Percentiles rank a stretch among this genome's conserved stretches.
These are phyloP conservation scores for Gymnopilus dilepis DNA, from an alignment of 768 basidiomycete species.

Conservation along the genomic window DNA sequence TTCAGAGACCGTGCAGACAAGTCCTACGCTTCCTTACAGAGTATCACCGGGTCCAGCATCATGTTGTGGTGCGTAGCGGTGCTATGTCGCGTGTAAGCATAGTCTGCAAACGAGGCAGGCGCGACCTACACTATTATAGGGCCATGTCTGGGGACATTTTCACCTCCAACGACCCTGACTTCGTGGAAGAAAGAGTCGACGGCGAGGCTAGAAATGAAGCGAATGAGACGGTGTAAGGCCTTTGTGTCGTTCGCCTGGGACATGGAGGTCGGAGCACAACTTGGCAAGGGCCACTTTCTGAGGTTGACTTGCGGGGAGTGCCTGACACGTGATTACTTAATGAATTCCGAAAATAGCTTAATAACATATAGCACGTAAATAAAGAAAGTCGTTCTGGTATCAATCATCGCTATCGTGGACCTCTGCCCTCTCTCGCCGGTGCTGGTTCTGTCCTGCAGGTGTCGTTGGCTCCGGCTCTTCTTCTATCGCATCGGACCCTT, in stretches of 20 bases:
- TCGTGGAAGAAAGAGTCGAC: conserved; percentile 89
- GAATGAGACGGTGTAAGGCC: conserved; percentile 71
- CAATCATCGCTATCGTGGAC: conserved; percentile 28
- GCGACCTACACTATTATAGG: conserved; percentile 89
- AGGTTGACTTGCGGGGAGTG: conserved; percentile 1
- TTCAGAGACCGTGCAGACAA: conserved; percentile 13
- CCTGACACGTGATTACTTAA: conserved; percentile 12
- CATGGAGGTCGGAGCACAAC: conserved; percentile 16
- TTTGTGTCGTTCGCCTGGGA: conserved; percentile 41
- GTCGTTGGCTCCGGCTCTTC: conserved; percentile 31
- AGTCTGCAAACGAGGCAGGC: conserved; percentile 6
- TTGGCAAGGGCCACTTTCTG: conserved; percentile 8
- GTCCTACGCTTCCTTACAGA: conserved; percentile 59
- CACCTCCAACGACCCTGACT: conserved; percentile 83
- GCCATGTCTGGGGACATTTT: conserved; percentile 86
- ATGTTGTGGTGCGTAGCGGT: conserved; percentile 81
- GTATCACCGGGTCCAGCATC: conserved; percentile 86
- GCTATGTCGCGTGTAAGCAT: conserved; percentile 18
- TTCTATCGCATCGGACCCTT: conserved; percentile 22
- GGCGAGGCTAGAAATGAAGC: conserved; percentile 72
- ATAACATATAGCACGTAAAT: conserved; percentile 25
- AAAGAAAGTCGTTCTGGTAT: conserved; percentile 19
- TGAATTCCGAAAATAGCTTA: conserved; percentile 10
- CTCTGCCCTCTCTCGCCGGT: conserved; percentile 34
- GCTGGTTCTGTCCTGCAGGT: conserved; percentile 28